Evolutionary conservation across 169 alveolate species (phyloP).

Genomic region (Perkinsus chesapeaki): DNA sequence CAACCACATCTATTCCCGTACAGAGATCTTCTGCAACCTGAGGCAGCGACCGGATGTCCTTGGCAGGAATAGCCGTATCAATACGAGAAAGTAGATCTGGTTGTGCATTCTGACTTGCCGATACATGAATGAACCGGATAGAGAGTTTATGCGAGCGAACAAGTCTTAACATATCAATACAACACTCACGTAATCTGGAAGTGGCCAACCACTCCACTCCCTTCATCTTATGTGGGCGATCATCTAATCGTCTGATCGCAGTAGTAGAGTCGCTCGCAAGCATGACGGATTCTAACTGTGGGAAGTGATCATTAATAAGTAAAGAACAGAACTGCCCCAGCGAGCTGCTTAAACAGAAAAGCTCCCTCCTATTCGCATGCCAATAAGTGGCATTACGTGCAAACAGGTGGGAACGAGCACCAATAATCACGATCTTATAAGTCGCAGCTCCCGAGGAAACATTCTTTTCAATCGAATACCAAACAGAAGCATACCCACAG

Average conservation of each 20-base stretch:
- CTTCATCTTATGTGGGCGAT: neutral
- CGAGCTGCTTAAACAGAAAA: neutral
- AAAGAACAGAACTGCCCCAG: neutral
- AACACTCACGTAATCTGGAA: neutral
- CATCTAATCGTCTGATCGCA: neutral
- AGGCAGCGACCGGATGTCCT: neutral
- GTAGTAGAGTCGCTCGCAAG: neutral
- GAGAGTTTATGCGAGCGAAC: neutral
- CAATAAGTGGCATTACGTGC: neutral
- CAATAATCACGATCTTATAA: neutral
- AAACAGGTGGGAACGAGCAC: neutral
- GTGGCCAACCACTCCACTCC: neutral
- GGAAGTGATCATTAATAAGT: neutral
- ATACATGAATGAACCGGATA: neutral
- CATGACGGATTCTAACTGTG: neutral
- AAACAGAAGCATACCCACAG: neutral
- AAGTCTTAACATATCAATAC: neutral
- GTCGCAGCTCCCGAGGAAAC: neutral
- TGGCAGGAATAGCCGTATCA: neutral
- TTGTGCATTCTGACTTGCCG: neutral
- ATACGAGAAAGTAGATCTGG: neutral
- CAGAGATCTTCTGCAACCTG: neutral
- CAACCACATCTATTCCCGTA: no score
- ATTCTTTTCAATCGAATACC: neutral
- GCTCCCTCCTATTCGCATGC: neutral